Base-by-base conservation (phyloP, 345 rosid genomes). In the Acer saccharum region DNA sequence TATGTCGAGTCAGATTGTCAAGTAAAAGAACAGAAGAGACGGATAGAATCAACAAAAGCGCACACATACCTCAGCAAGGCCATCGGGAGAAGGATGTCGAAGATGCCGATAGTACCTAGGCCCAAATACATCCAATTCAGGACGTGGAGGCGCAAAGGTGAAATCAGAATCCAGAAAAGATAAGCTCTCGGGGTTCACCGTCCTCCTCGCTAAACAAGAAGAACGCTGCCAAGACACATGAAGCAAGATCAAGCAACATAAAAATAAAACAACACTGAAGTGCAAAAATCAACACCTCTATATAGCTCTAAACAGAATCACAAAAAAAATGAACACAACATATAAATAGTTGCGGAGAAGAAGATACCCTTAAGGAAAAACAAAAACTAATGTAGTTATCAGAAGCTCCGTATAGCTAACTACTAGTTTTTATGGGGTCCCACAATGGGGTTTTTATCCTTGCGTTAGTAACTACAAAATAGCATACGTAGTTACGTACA, bases 51-150 rank as follows among this genome's bases (percentile, higher is more conserved):
- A 57, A 69, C 12, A 39, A 48, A 79, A 48, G 11, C 2, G 73
- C 27, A 3, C 2, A 74, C 85, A 32, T 46, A 96, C 99, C 97
- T 94, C 97, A 69, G 95, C 90, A 69, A 92, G 82, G 69, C 90
- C 99, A 80, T 94, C 93, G 10, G 93, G 91, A 23, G 97, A 90
- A 79, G 97, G 93, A 78, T 88, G 92, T 67, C 89, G 90, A 71
- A 83, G 80, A 78, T 91, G 98, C 23, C 89, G 95, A 85, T 89
- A 86, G 70, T 87, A 89, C 69, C 96, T 84, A 68, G 86, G 81
- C 72, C 87, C 87, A 69, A 89, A 80, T 64, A 83, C 63, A 4
- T 91, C 89, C 6, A 76, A 82, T 67, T 84, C 90, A 25, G 87
- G 81, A 25, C 79, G 89, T 7, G 87, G 69, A 1, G 84, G 57